Conservation (phyloP, 139 green algal genomes). For the Tetraselmis striata region DNA sequence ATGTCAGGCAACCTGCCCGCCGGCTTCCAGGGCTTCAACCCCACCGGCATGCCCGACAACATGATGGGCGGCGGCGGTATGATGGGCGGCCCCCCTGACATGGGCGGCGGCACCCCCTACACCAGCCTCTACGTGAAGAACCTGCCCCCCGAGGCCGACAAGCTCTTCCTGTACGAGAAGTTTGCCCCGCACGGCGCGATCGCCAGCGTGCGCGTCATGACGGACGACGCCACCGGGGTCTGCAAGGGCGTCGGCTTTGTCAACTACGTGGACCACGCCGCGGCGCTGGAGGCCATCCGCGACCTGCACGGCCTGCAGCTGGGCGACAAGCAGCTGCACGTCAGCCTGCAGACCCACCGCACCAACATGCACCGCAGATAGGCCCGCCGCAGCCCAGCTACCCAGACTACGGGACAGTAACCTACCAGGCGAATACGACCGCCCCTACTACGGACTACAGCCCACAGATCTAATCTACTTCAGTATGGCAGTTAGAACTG, state of each 20-base stretch:
- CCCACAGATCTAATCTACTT: neutral
- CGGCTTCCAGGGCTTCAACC: slow-evolving; percentile 8
- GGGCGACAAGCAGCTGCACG: slow-evolving; percentile 35
- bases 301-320: slow-evolving; percentile 39
- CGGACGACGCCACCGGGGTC: slow-evolving; percentile 23
- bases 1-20: slow-evolving; percentile 4
- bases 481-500: neutral
- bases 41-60: slow-evolving; percentile 8
- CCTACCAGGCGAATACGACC: too few species aligned
- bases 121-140: slow-evolving; percentile 57
- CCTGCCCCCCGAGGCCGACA: slow-evolving; percentile 43
- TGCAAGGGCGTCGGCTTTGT: slow-evolving; percentile 60
- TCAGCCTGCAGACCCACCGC: slow-evolving; percentile 35
- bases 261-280: slow-evolving; percentile 41
- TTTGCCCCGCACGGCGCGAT: slow-evolving; percentile 60
- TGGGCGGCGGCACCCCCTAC: neutral
- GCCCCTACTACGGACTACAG: neutral
- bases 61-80: neutral
- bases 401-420: too few species aligned
- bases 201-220: slow-evolving; percentile 43
- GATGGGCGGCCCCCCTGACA: neutral
- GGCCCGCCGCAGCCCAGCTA: neutral
- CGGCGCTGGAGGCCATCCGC: slow-evolving; percentile 32
- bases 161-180: slow-evolving; percentile 70
- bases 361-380: neutral